A percentile compares a stretch with the other conserved stretches of the same genome.
phyloP scores from a whole-genome alignment of 129 eudicot genomes.

The Centaurea solstitialis region DNA sequence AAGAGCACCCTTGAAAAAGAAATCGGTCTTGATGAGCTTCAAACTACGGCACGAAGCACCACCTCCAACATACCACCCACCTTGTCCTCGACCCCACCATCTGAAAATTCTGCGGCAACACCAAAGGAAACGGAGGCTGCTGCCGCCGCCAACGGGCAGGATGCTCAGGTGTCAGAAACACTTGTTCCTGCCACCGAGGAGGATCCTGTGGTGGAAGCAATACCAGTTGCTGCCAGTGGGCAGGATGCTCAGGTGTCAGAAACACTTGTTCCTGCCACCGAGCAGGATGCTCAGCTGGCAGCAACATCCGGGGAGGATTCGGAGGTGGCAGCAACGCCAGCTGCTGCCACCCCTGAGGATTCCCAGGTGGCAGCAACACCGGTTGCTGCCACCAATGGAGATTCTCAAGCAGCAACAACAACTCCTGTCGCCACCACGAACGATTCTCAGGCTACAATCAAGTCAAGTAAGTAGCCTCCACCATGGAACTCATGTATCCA shows the following conservation, averaged over 20 bases:
- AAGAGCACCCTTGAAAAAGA: constrained; percentile 92
- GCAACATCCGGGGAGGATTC: not conserved
- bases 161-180: not conserved
- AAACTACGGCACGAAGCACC: constrained; percentile 19
- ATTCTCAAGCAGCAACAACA: constrained; percentile 8
- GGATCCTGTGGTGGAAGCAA: not conserved
- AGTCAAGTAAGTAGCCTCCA: constrained; percentile 15
- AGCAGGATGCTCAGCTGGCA: not conserved
- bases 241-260: not conserved
- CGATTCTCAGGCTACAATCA: not conserved
- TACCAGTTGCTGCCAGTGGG: not conserved
- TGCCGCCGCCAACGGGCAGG: not conserved
- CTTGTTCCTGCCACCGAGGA: not conserved
- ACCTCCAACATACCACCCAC: constrained; percentile 9
- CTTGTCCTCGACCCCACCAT: constrained; percentile 3
- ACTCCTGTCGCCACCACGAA: not conserved
- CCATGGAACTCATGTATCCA: not conserved
- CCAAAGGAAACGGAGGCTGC: not conserved
- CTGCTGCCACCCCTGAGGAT: not conserved
- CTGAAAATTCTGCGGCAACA: not conserved
- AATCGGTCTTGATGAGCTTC: constrained; percentile 84
- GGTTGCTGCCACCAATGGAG: not conserved
- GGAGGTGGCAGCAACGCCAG: too few species aligned
- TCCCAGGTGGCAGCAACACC: not conserved
- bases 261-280: not conserved